Conservation (phyloP, 2,329 filamentous ascomycete species). For the Zymoseptoria crescenta region DNA sequence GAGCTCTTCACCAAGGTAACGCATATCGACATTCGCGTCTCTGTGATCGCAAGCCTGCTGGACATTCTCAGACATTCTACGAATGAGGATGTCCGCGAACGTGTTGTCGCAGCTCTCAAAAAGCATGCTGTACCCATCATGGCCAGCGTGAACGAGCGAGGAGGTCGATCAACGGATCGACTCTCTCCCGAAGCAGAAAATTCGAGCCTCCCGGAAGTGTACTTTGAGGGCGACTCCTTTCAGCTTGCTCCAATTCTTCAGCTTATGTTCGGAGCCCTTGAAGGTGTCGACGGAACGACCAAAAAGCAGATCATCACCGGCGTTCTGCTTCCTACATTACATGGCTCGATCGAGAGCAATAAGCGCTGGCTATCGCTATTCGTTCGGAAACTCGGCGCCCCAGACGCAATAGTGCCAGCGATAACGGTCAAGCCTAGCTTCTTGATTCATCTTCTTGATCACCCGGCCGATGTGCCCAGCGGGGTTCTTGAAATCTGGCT, state of each 20-base stretch:
- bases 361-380: conserved; percentile 14
- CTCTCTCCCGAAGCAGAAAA: conserved; percentile 24
- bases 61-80: conserved; percentile 18
- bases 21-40: conserved; percentile 34
- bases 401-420: neutral
- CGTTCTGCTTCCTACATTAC: conserved; percentile 13
- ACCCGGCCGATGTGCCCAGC: conserved; percentile 14
- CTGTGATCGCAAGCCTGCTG: conserved; percentile 30
- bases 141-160: conserved; percentile 31
- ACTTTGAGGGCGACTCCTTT: conserved; percentile 8
- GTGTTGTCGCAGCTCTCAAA: conserved; percentile 22
- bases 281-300: neutral
- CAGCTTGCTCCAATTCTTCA: conserved; percentile 6
- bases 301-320: conserved; percentile 7
- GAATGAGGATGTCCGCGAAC: conserved; percentile 6
- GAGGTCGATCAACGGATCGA: no score
- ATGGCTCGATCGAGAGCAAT: conserved; percentile 8
- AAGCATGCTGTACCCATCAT: conserved; percentile 27
- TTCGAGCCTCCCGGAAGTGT: conserved; percentile 28
- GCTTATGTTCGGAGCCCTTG: conserved; percentile 4
- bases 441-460: conserved; percentile 4
- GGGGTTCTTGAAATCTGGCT: conserved; percentile 22
- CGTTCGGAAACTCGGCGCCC: conserved; percentile 1
- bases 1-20: conserved; percentile 24
- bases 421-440: conserved; percentile 5